Evolutionary conservation across 441 rosid species (phyloP).

Genomic region (Rhodomyrtus psidioides): DNA sequence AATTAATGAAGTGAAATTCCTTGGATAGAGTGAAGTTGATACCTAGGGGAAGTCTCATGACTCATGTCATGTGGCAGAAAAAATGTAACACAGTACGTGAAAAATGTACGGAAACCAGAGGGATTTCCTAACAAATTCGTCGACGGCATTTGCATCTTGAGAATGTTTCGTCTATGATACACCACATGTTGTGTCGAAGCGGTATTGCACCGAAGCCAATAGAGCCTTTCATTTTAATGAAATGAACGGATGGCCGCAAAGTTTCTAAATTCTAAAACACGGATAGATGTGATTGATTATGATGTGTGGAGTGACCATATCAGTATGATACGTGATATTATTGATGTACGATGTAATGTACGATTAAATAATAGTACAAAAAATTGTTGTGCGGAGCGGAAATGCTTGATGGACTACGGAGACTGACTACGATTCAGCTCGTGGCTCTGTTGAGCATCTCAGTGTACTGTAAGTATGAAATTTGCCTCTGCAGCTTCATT

Average conservation of each 20-base stretch:
- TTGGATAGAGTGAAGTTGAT: neutral
- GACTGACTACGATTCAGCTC: neutral
- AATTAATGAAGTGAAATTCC: neutral
- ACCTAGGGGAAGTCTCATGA: neutral
- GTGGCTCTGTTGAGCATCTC: slow-evolving; percentile 19
- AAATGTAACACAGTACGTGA: neutral
- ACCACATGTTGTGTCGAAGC: neutral
- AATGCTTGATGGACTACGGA: too few relatives aligned
- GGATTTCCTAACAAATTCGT: neutral
- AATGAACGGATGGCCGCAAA: neutral
- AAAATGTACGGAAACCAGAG: neutral
- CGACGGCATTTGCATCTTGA: neutral
- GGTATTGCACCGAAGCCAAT: neutral
- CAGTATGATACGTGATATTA: neutral
- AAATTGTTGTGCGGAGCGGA: too few relatives aligned
- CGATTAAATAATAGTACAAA: too few relatives aligned
- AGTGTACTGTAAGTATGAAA: slow-evolving; percentile 44
- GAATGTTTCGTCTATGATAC: neutral
- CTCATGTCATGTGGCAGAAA: neutral
- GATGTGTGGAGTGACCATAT: too few relatives aligned
- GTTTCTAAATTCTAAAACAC: neutral
- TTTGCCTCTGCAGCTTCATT: slow-evolving; percentile 77
- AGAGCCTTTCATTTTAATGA: neutral
- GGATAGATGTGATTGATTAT: neutral
- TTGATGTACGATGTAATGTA: neutral